These are phyloP conservation scores for Aegilops umbellulata DNA, from an alignment of 176 grass and related monocot species.

Conservation along the genomic window DNA sequence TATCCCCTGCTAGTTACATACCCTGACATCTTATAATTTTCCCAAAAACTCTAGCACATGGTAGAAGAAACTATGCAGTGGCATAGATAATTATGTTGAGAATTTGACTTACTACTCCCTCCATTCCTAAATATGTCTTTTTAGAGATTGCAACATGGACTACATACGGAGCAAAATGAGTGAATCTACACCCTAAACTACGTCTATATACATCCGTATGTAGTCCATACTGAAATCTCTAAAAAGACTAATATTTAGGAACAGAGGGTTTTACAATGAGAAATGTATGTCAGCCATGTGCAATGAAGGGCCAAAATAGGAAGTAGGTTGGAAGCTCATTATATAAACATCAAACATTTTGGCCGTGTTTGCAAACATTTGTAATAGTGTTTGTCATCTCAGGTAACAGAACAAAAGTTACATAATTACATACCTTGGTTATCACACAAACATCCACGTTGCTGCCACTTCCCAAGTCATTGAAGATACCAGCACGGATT, in stretches of 20 bases:
- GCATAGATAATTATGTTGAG: not conserved
- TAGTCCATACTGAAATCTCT: too few relatives aligned
- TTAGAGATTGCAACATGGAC: too few relatives aligned
- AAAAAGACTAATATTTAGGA: too few relatives aligned
- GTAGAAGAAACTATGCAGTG: not conserved
- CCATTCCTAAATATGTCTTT: too few relatives aligned
- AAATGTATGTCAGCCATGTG: not conserved
- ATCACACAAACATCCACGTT: constrained; percentile 96
- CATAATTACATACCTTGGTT: constrained; percentile 67
- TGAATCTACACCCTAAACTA: too few relatives aligned
- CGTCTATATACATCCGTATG: too few relatives aligned
- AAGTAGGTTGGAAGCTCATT: not conserved
- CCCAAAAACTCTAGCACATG: not conserved
- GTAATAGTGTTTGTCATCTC: not conserved
- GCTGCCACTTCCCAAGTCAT: constrained; percentile 96
- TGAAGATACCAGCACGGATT: constrained; percentile 86
- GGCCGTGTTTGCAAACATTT: not conserved
- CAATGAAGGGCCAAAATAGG: not conserved
- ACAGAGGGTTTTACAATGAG: not conserved
- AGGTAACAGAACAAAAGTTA: not conserved
- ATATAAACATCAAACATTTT: not conserved
- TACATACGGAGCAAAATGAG: too few relatives aligned
- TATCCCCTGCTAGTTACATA: not conserved
- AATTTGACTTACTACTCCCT: not conserved
- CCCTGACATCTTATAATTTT: not conserved